These are phyloP conservation scores for Arthrocladium fulminans DNA, from an alignment of 2,329 filamentous ascomycete genomes.

Conservation along the genomic window DNA sequence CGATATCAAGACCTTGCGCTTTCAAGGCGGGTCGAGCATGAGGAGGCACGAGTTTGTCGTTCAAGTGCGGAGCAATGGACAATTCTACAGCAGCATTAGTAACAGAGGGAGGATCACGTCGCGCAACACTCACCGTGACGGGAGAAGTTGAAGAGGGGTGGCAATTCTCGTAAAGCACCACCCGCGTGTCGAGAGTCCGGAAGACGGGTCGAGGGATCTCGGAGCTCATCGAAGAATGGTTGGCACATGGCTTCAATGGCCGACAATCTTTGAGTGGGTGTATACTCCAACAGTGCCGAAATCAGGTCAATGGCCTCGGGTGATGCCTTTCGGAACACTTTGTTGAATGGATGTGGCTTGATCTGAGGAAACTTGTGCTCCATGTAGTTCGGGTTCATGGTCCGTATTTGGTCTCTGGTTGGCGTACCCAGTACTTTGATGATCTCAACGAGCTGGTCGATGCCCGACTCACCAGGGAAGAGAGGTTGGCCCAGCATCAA, in stretches of 20 bases:
- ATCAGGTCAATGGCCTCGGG: conserved; percentile 90
- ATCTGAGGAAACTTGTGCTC: conserved; percentile 99
- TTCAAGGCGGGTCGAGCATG: conserved; percentile 69
- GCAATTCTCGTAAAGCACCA: conserved; percentile 70
- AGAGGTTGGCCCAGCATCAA: conserved; percentile 96
- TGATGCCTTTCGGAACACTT: conserved; percentile 97
- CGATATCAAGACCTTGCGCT: conserved; percentile 76
- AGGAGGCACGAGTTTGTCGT: conserved; percentile 74
- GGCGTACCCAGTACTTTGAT: conserved; percentile 98
- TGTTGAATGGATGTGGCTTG: conserved; percentile 98
- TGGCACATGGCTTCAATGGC: conserved; percentile 96
- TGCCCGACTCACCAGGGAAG: conserved; percentile 96
- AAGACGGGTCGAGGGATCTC: conserved; percentile 81
- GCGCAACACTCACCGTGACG: conserved; percentile 65
- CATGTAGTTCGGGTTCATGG: conserved; percentile 99
- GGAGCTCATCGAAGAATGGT: conserved; percentile 94
- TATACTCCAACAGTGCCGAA: conserved; percentile 89
- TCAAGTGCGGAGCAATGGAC: conserved; percentile 85
- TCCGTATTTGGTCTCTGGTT: conserved; percentile 94
- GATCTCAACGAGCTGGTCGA: conserved; percentile 97
- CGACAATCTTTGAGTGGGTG: conserved; percentile 85
- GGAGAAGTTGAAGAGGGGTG: conserved; percentile 84
- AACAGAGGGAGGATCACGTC: conserved; percentile 4
- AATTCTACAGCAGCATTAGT: conserved; percentile 55
- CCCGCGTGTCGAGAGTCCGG: conserved; percentile 89